Evolutionary conservation across 2,329 filamentous ascomycete species (phyloP).

Genomic region (Pseudopithomyces chartarum): DNA sequence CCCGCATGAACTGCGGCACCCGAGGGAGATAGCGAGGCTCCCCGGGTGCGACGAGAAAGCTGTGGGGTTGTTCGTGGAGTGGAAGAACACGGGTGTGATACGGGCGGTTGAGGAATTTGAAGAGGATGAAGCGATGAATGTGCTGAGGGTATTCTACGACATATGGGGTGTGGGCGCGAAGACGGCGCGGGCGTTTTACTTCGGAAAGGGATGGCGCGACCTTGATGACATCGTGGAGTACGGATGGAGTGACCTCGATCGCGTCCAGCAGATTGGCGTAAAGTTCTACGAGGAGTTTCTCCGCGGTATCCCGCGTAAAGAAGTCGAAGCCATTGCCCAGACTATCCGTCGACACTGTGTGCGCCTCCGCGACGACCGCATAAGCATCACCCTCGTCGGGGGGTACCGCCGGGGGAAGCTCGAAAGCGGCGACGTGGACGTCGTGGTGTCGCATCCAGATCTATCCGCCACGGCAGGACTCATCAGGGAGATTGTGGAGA

Average conservation of each 20-base stretch:
- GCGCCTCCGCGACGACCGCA: conserved; percentile 57
- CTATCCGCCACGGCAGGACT: conserved; percentile 70
- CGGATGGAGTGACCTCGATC: conserved; percentile 75
- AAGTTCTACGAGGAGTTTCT: conserved; percentile 92
- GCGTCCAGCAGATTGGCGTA: conserved; percentile 89
- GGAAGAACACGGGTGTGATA: conserved; percentile 65
- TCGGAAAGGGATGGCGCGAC: conserved; percentile 75
- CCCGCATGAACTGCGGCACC: conserved; percentile 60
- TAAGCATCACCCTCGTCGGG: conserved; percentile 72
- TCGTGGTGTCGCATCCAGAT: conserved; percentile 80
- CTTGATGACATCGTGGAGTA: conserved; percentile 84
- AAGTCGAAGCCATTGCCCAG: conserved; percentile 72
- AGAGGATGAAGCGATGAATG: conserved; percentile 65
- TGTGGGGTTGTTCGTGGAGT: conserved; percentile 77
- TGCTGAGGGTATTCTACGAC: conserved; percentile 73
- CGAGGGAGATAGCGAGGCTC: conserved; percentile 55
- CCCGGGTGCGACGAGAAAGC: conserved; percentile 85
- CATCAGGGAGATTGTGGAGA: conserved; percentile 71
- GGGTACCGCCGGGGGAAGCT: conserved; percentile 81
- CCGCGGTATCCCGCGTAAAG: conserved; percentile 69
- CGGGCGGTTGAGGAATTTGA: conserved; percentile 68
- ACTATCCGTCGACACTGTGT: conserved; percentile 71
- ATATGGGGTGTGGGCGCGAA: conserved; percentile 92
- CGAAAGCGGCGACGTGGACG: conserved; percentile 79
- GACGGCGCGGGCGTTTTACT: conserved; percentile 82